Percentiles rank a stretch among this genome's conserved stretches.
Evolutionary conservation across 257 asterid species (phyloP).

Genomic region (Mitragyna speciosa): DNA sequence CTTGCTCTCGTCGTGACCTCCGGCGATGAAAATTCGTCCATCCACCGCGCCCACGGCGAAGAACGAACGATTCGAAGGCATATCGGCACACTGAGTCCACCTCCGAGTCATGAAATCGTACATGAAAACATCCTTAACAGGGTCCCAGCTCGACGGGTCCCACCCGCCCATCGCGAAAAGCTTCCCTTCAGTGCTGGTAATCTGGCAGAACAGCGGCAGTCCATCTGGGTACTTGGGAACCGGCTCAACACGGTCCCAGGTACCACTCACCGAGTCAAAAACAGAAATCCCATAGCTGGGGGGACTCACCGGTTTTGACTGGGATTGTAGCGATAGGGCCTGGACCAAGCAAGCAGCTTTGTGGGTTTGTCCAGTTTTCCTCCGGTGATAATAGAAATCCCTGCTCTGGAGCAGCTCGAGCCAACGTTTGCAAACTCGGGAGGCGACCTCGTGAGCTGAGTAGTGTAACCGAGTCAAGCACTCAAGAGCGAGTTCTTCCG

Average conservation of each 20-base stretch:
- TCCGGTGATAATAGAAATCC: conserved; percentile 70
- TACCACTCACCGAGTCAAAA: conserved; percentile 48
- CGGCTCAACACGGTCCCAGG: conserved; percentile 71
- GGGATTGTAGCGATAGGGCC: conserved; percentile 46
- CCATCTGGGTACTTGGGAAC: conserved; percentile 63
- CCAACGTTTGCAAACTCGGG: conserved; percentile 73
- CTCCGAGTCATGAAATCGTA: conserved; percentile 63
- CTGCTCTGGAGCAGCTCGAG: conserved; percentile 51
- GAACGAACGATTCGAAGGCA: conserved; percentile 76
- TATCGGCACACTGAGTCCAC: conserved; percentile 67
- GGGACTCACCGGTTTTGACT: conserved; percentile 46
- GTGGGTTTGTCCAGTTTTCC: conserved; percentile 47
- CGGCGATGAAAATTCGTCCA: conserved; percentile 63
- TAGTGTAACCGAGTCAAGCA: conserved; percentile 84
- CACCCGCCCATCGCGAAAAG: conserved; percentile 74
- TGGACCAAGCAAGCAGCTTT: conserved; percentile 71
- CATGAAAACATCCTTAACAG: conserved; percentile 62
- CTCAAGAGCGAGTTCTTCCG: conserved; percentile 77
- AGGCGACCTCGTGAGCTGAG: conserved; percentile 53
- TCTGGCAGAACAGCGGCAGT: conserved; percentile 79
- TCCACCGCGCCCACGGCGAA: conserved; percentile 66
- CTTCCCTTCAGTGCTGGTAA: conserved; percentile 65
- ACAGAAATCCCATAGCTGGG: conserved; percentile 69
- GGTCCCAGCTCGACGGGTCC: conserved; percentile 80
- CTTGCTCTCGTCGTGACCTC: conserved; percentile 90